Base-by-base conservation (phyloP, 177 flowering plant genomes). In the Vitis hybrid region DNA sequence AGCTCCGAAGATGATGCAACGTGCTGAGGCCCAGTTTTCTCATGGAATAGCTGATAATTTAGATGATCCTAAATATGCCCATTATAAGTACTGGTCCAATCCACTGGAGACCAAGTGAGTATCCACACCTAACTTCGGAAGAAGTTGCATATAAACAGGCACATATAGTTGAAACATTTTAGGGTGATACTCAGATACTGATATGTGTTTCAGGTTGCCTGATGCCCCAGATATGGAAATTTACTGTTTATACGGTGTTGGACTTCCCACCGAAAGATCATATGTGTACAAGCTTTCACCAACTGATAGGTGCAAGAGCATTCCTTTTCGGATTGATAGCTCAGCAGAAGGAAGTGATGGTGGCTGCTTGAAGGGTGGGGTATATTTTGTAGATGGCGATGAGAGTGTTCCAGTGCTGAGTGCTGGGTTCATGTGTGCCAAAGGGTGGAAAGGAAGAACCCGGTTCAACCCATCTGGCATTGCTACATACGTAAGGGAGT, bases 401-500 rank as follows among this genome's bases (percentile, higher is more conserved):
- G 90, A 87, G 64, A 89, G 78, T 56, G 90, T 88, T 15, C 94
- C 94, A 0, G 88, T 82, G 23, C 7, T 92, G 14, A 89, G 97
- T 51, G 85, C 95, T 0, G 95, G 95, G 2, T 89, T 84, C 86
- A 90, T 92, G 97, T 90, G 95, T 71, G 95, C 95, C 49, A 87
- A 84, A 74, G 97, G 91, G 11, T 92, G 95, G 97, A 76, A 84
- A 63, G 93, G 93, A 11, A 82, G 62, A 67, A 92, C 85, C 48
- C 74, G 91, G 67, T 92, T 90, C 80, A 92, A 92, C 68, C 97
- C 97, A 10, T 87, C 93, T 0, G 95, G 93, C 32, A 84, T 66
- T 2, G 32, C 72, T 1, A 87, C 93, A 0, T 86, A 78, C 70
- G 34, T 89, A 51, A 68, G 95, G 51, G 97, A 92, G 67, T 92